These are phyloP conservation scores for Capsella bursapastoris DNA, from an alignment of 345 rosid genomes.

Conservation along the genomic window DNA sequence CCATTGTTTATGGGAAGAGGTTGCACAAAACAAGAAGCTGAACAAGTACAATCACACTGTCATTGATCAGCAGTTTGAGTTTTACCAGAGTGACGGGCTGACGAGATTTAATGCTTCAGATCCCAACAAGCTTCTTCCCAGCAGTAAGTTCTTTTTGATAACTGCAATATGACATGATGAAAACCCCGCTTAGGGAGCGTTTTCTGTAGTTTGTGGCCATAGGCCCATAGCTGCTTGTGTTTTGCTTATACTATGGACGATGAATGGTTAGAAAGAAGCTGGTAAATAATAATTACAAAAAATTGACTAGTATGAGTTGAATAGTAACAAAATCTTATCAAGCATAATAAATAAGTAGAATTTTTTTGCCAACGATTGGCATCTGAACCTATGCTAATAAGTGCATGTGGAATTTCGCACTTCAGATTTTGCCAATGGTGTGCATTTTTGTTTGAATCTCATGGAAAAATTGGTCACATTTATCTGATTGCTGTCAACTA, in stretches of 20 bases:
- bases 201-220: not conserved
- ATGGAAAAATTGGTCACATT: constrained; percentile 7
- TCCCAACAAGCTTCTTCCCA: constrained; percentile 85
- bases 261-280: not conserved
- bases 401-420: not conserved
- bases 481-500: constrained; percentile 4
- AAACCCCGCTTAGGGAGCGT: not conserved
- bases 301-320: not conserved
- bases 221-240: not conserved
- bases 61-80: constrained; percentile 84
- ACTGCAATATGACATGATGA: not conserved
- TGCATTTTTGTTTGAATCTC: not conserved
- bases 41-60: constrained; percentile 92
- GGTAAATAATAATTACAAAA: not conserved
- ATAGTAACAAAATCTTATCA: no score
- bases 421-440: not conserved
- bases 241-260: not conserved
- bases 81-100: constrained; percentile 87
- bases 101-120: constrained; percentile 76
- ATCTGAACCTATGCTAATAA: not conserved
- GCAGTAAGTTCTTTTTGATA: constrained; percentile 62
- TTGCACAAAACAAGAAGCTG: constrained; percentile 86
- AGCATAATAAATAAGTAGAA: no score
- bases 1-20: constrained; percentile 98
- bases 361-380: not conserved